Conservation (phyloP, 441 rosid genomes). For the Croton setiger region DNA sequence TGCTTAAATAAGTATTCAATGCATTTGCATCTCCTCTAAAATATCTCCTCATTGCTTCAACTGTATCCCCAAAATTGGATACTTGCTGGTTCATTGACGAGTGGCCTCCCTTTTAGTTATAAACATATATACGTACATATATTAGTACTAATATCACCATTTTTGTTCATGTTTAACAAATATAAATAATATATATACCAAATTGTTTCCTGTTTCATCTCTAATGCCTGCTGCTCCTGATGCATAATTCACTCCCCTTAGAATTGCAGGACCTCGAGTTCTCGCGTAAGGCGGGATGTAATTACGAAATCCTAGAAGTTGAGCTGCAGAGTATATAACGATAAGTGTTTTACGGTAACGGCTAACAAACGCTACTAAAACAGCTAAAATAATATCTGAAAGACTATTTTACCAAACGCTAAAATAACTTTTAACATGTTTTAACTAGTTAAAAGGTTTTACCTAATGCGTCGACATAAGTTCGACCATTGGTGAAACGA, state of each 20-base stretch:
- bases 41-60: constrained; percentile 48
- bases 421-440: too few relatives aligned
- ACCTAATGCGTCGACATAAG: constrained; percentile 32
- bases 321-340: constrained; percentile 49
- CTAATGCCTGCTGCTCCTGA: constrained; percentile 92
- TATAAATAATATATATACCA: constrained; percentile 37
- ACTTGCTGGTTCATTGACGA: constrained; percentile 76
- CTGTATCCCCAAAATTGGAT: constrained; percentile 37
- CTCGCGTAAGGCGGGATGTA: constrained; percentile 67
- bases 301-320: constrained; percentile 59
- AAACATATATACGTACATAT: not conserved
- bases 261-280: constrained; percentile 45
- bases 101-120: constrained; percentile 58
- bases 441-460: not conserved
- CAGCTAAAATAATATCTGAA: too few relatives aligned
- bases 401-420: too few relatives aligned
- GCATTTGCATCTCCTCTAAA: constrained; percentile 62
- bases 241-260: constrained; percentile 71
- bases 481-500: constrained; percentile 34
- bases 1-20: constrained; percentile 47
- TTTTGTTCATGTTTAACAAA: too few relatives aligned
- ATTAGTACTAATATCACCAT: too few relatives aligned
- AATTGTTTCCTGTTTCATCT: constrained; percentile 79
- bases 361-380: too few relatives aligned
- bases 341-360: too few relatives aligned